A percentile compares a stretch with the other conserved stretches of the same genome.
These are phyloP conservation scores for Penicillium paradoxum DNA, from an alignment of 495 filamentous ascomycete genomes.

Conservation along the genomic window DNA sequence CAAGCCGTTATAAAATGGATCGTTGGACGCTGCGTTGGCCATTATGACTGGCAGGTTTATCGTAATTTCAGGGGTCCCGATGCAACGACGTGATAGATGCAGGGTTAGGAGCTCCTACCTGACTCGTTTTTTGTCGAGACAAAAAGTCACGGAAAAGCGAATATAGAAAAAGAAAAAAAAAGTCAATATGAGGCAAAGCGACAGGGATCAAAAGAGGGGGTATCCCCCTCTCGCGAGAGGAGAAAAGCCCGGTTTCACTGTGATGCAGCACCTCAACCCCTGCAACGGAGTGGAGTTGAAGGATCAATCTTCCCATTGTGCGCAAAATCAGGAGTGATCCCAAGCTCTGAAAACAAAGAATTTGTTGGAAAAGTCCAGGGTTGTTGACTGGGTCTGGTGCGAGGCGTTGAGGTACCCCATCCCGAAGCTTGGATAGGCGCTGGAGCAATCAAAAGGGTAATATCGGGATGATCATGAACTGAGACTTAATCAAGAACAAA, in stretches of 20 bases:
- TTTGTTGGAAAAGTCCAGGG: not conserved
- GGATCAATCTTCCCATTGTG: conserved; percentile 2
- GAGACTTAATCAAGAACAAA: not conserved
- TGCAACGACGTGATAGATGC: conserved; percentile 2
- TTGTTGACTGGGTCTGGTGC: not conserved
- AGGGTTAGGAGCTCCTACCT: conserved; percentile 1
- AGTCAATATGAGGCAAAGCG: not conserved
- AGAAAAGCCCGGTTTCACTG: conserved; percentile 16
- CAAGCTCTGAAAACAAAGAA: not conserved
- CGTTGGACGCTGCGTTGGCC: not conserved
- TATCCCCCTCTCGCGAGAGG: conserved; percentile 2
- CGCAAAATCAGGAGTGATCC: too few species aligned
- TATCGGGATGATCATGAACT: conserved; percentile 5
- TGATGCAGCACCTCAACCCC: conserved; percentile 20
- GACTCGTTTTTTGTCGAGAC: not conserved
- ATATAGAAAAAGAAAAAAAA: too few species aligned
- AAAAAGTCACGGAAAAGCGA: too few species aligned
- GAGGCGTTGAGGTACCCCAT: conserved; percentile 1
- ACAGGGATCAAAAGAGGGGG: conserved; percentile 30
- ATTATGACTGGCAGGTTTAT: conserved; percentile 6
- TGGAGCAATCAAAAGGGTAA: conserved; percentile 8
- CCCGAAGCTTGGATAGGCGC: not conserved
- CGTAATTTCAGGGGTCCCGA: not conserved
- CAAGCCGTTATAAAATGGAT: not conserved
- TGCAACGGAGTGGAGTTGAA: conserved; percentile 21